Conservation (phyloP, 495 filamentous ascomycete genomes). For the Entonaema liquescens region DNA sequence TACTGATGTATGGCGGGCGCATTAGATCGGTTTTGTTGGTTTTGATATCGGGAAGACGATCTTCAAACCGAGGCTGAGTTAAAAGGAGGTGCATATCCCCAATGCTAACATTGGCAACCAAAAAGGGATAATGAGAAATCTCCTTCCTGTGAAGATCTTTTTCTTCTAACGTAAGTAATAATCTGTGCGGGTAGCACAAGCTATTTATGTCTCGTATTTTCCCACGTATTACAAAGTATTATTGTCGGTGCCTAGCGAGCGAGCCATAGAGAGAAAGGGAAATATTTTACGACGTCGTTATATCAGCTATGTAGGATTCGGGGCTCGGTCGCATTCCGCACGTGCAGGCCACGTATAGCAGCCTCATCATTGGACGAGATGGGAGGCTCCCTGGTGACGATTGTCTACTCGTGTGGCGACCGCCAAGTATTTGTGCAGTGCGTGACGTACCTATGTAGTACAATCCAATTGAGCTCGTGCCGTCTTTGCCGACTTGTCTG, state of each 20-base stretch:
- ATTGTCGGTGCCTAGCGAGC: neutral
- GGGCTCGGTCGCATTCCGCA: constrained; percentile 15
- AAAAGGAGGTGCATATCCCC: neutral
- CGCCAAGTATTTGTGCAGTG: constrained; percentile 29
- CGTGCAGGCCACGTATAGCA: constrained; percentile 25
- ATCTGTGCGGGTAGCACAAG: neutral
- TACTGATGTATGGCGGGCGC: neutral
- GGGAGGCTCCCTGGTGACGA: neutral
- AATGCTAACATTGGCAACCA: neutral
- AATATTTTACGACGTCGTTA: constrained; percentile 7
- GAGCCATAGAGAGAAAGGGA: neutral
- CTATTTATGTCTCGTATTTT: neutral
- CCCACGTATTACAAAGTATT: neutral
- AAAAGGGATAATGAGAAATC: neutral
- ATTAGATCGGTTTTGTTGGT: neutral
- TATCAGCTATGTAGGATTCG: neutral
- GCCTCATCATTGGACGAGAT: constrained; percentile 23
- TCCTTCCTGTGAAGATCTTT: neutral
- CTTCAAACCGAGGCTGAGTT: neutral
- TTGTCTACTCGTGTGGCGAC: neutral
- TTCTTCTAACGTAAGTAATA: neutral
- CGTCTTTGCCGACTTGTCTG: constrained; percentile 29
- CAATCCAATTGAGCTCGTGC: constrained; percentile 18
- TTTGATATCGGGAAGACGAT: neutral
- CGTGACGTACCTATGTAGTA: constrained; percentile 38